Evolutionary conservation across 1,284 basidiomycete genomes (phyloP), one percentile per base, ranked within the genome.

Genomic region (Fistulinella staudtii): DNA sequence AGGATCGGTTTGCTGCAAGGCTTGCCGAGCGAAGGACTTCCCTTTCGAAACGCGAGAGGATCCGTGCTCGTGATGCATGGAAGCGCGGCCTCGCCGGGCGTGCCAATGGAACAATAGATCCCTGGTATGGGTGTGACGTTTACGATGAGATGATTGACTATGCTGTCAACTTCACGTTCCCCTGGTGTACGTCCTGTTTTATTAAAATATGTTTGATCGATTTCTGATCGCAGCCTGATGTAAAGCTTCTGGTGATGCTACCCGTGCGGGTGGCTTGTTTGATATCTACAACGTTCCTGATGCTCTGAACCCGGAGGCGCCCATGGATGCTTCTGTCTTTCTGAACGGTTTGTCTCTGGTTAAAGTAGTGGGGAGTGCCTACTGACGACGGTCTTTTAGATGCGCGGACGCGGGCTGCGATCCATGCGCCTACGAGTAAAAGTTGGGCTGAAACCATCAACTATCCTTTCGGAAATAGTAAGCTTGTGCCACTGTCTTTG

Each of bases 391-490:
- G 8, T 8, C 25, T 8, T 22, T 15, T 46, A 83, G 82, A 85
- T 53, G 66, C 71, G 22, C 69, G 61, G 17, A 76, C 73, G 8
- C 68, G 75, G 24, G 64, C 73, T 24, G 85, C 84, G 0, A 63
- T 88, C 17, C 85, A 88, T 60, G 85, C 83, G 1, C 84, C 85
- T 4, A 79, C 73, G 4, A 80, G 74, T 60, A 74, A 76, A 53
- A 61, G 76, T 41, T 88, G 85, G 85, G 52, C 48, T 1, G 51
- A 68, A 45, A 58, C 48, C 20, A 73, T 77, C 50, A 45, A 56
- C 9, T 80, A 74, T 53, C 71, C 76, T 8, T 85, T 82, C 54
- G 75, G 70, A 37, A 64, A 69, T 52, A 65, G 60, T 65, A 36
- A 57, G 64, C 37, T 35, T 47, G 17, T 20, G 3, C 9, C 9